Evolutionary conservation across 768 basidiomycete species (phyloP).

Genomic region (Heimioporus sp.): DNA sequence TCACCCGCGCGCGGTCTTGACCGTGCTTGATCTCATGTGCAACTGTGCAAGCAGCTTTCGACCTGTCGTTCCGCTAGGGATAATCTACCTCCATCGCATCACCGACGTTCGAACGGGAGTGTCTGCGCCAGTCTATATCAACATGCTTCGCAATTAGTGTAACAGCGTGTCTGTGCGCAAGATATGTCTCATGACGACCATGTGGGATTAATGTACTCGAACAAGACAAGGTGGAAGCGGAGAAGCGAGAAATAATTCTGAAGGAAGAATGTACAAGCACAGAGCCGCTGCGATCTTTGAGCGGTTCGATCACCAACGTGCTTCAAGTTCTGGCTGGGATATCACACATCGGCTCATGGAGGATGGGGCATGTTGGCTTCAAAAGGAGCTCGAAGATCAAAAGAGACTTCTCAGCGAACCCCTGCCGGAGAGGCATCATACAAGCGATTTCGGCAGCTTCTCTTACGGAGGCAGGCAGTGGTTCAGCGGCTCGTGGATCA

Average conservation of each 20-base stretch:
- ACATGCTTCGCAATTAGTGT: conserved; percentile 1
- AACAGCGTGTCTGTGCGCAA: neutral
- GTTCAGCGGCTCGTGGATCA: neutral
- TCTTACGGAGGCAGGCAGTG: neutral
- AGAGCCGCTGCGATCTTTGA: neutral
- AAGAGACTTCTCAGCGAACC: neutral
- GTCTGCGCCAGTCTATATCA: neutral
- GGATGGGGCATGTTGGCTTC: neutral
- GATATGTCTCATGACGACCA: conserved; percentile 9
- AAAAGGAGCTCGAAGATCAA: conserved; percentile 1
- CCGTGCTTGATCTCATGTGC: too few relatives aligned
- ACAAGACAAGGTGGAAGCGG: neutral
- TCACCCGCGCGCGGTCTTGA: too few relatives aligned
- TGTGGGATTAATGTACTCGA: conserved; percentile 7
- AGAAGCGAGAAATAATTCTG: neutral
- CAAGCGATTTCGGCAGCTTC: neutral
- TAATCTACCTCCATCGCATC: conserved; percentile 8
- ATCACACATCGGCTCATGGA: neutral
- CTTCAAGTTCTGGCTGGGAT: neutral
- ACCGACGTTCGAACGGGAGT: conserved; percentile 1
- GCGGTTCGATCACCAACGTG: conserved; percentile 1
- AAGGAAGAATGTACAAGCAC: neutral
- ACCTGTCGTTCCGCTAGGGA: neutral
- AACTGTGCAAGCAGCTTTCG: neutral
- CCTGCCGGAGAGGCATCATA: neutral